phyloP scores from a whole-genome alignment of 1,284 basidiomycete species.

The Rhodotorula sp. region DNA sequence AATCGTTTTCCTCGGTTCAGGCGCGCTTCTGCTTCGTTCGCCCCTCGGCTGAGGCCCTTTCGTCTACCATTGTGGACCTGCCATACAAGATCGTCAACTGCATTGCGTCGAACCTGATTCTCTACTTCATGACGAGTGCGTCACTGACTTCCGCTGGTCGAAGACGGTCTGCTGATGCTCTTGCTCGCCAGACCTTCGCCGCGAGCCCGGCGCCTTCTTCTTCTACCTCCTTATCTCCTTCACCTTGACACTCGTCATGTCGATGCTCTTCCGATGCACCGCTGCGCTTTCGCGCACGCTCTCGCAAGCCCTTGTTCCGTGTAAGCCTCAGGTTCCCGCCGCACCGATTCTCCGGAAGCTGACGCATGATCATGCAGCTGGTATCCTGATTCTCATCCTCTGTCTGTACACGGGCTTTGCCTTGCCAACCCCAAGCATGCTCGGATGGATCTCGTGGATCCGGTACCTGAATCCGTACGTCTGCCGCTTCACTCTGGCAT shows the following conservation, averaged over 20 bases:
- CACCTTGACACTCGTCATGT: conserved; percentile 53
- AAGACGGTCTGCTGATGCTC: no score
- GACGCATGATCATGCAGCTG: neutral
- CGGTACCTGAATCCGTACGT: conserved; percentile 55
- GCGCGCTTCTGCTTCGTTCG: conserved; percentile 54
- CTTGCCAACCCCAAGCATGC: conserved; percentile 11
- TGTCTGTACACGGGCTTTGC: conserved; percentile 56
- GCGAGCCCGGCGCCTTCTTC: conserved; percentile 49
- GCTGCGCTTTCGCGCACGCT: conserved; percentile 53
- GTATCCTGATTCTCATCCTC: conserved; percentile 45
- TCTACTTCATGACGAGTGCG: conserved; percentile 48
- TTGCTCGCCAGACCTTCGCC: conserved; percentile 47
- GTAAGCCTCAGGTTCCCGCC: conserved; percentile 41
- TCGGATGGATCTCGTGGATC: conserved; percentile 47
- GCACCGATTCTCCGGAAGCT: no score
- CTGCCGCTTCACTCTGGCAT: conserved; percentile 26
- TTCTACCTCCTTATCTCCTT: conserved; percentile 52
- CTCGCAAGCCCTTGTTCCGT: conserved; percentile 54
- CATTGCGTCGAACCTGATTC: conserved; percentile 53
- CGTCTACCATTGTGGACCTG: conserved; percentile 51
- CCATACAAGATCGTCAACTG: conserved; percentile 79
- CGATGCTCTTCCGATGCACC: conserved; percentile 57
- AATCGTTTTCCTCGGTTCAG: no score
- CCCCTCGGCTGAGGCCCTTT: conserved; percentile 53
- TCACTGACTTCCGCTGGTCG: neutral